Percentiles rank a stretch among this genome's conserved stretches.
phyloP scores from a whole-genome alignment of 306 rosid genomes.

The Begonia loranthoides region DNA sequence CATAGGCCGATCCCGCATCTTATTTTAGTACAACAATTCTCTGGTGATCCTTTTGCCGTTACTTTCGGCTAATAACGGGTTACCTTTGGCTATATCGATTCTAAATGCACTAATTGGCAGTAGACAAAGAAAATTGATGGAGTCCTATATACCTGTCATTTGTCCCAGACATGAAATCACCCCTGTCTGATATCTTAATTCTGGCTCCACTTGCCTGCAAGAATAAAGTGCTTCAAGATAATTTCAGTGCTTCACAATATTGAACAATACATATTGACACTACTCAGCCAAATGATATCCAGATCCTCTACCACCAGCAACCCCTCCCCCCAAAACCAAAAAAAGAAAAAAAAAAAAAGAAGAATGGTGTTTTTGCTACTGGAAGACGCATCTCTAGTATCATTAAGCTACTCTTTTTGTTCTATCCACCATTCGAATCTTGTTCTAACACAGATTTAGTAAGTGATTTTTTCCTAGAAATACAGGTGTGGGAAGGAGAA shows the following conservation, averaged over 20 bases:
- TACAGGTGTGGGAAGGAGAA: no score
- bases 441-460: no score
- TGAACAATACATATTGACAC: background rate
- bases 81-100: background rate
- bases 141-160: conserved; percentile 51
- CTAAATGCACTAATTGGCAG: background rate
- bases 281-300: background rate
- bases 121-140: background rate
- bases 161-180: conserved; percentile 94
- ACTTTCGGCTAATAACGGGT: no score
- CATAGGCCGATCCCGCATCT: no score
- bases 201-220: conserved; percentile 88
- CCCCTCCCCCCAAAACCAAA: background rate
- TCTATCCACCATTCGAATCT: no score
- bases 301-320: background rate
- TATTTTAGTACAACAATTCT: no score
- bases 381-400: no score
- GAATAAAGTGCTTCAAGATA: conserved; percentile 2
- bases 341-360: background rate
- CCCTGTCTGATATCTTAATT: conserved; percentile 98
- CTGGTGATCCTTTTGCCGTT: no score
- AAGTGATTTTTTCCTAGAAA: no score
- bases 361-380: no score
- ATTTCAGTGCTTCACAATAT: background rate
- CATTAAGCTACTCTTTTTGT: no score